Base-by-base conservation (phyloP, 805 yeast genomes). In the Yamadazyma laniorum region DNA sequence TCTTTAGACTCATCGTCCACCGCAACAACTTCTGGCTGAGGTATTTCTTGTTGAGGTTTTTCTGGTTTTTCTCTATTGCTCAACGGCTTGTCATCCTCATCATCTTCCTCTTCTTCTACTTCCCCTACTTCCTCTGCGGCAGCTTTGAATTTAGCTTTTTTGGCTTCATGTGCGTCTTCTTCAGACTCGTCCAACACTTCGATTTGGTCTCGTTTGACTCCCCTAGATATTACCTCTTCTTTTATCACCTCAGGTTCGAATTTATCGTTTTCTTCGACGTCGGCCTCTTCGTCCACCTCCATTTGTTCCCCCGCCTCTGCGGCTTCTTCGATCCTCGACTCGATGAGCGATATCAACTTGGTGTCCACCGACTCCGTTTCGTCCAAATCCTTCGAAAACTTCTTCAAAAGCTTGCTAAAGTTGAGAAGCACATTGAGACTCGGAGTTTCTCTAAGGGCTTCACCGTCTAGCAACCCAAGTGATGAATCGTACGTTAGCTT, bases 391-490 rank as follows among this genome's bases (percentile, higher is more conserved):
- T 58, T 53, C 11, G 66, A 56, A 23, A 75, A 52, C 29, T 64
- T 68, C 11, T 55, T 59, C 16, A 75, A 50, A n/a, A 67, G 52
- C 51, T 67, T 66, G 49, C 64, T 66, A 42, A 78, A 52, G 39
- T 76, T 75, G 12, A 62, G 54, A 27, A 79, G 54, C 4, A 69
- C 58, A 39, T 68, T 68, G 15, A 65, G 74, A 15, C 65, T 59
- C 5, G 75, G 68, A 1, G 64, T 50, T 19, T 56, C 59, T 19
- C 72, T 61, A 0, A 76, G 65, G 5, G 70, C 51, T 14, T 77
- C 80, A 0, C 90, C 90, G 47, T 73, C 80, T 17, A 83, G 58
- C 36, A 76, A 57, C 1, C 89, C 89, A 13, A 74, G 64, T 27
- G 77, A 74, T 4, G 74, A 63, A 49, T 82, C 85, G 51, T 77